Evolutionary conservation across 2,329 filamentous ascomycete genomes (phyloP).

Genomic region (Xylariaceae sp.): DNA sequence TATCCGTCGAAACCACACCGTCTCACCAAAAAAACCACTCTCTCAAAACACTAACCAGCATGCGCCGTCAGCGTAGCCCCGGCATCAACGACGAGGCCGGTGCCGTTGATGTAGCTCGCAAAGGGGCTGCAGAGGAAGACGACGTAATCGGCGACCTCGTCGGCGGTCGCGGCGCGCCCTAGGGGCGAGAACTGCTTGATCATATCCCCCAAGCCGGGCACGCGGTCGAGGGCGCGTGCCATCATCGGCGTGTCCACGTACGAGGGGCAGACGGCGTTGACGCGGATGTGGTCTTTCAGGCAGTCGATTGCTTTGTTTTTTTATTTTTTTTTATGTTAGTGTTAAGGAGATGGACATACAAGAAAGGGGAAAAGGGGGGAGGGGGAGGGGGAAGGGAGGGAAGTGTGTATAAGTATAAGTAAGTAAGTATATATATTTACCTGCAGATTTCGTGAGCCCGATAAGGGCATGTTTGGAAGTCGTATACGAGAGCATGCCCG

Average conservation of each 20-base stretch:
- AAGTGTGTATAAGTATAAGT: background rate
- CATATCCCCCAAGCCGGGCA: background rate
- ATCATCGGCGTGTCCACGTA: slow-evolving; percentile 12
- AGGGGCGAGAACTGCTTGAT: slow-evolving; percentile 5
- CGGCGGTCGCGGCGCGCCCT: too few relatives aligned
- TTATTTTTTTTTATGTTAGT: too few relatives aligned
- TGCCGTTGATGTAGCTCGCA: too few relatives aligned
- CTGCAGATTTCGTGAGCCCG: slow-evolving; percentile 12
- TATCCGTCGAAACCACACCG: too few relatives aligned
- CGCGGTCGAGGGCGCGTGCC: background rate
- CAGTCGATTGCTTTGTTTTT: slow-evolving; percentile 2
- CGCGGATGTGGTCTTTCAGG: slow-evolving; percentile 3
- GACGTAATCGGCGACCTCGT: too few relatives aligned
- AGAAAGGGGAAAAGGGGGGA: too few relatives aligned
- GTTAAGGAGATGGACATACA: too few relatives aligned
- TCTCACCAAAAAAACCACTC: too few relatives aligned
- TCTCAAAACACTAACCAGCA: too few relatives aligned
- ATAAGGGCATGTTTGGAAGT: slow-evolving; percentile 15
- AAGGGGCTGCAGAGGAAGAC: too few relatives aligned
- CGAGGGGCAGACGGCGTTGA: slow-evolving; percentile 10
- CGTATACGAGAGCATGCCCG: slow-evolving; percentile 9
- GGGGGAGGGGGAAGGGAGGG: background rate
- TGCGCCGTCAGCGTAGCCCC: too few relatives aligned
- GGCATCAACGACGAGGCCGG: too few relatives aligned
- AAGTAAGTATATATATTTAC: slow-evolving; percentile 1